Evolutionary conservation across 1,284 basidiomycete species (phyloP).

Genomic region (Naganishia cerealis): DNA sequence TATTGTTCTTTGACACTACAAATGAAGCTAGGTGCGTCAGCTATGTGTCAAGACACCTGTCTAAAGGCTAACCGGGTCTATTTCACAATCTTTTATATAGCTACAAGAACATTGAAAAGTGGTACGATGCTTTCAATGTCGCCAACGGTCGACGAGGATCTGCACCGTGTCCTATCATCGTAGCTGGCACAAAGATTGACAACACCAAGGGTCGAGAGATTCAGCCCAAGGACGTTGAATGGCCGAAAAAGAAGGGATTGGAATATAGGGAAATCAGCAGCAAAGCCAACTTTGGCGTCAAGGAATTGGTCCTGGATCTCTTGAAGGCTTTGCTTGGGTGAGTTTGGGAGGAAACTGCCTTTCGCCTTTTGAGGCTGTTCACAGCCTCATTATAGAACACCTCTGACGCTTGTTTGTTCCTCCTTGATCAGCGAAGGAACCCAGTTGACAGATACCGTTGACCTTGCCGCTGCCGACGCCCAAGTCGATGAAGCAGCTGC

Average conservation of each 20-base stretch:
- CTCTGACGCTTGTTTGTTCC: neutral
- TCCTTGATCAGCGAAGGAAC: conserved; percentile 32
- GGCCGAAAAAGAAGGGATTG: conserved; percentile 35
- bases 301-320: conserved; percentile 35
- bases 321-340: conserved; percentile 37
- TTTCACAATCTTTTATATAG: conserved; percentile 1
- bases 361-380: neutral
- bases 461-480: conserved; percentile 33
- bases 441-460: conserved; percentile 36
- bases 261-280: conserved; percentile 37
- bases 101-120: conserved; percentile 36
- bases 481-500: conserved; percentile 34
- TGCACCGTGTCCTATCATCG: conserved; percentile 33
- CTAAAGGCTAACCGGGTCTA: neutral
- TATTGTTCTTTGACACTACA: conserved; percentile 38
- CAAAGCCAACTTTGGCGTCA: conserved; percentile 38
- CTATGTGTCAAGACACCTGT: neutral
- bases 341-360: conserved; percentile 8
- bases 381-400: neutral
- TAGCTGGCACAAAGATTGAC: conserved; percentile 39
- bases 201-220: conserved; percentile 37
- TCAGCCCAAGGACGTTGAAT: conserved; percentile 37
- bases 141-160: conserved; percentile 37
- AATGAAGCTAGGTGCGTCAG: conserved; percentile 34
- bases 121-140: conserved; percentile 34